phyloP scores from a whole-genome alignment of 2,329 filamentous ascomycete genomes.

The Podosphaera fusca region DNA sequence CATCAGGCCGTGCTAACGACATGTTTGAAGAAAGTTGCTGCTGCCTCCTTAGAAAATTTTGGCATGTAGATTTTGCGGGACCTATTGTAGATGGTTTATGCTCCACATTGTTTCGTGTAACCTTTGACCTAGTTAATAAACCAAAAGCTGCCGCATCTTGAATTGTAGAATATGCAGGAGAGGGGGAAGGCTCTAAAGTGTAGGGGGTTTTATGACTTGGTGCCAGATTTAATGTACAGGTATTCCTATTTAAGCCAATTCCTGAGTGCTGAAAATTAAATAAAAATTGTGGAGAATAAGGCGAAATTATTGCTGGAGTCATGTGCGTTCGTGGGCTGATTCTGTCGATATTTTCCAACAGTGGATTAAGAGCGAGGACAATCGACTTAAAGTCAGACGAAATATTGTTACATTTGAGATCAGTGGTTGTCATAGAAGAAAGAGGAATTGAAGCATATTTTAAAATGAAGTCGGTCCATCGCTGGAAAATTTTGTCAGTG shows the following conservation, averaged over 20 bases:
- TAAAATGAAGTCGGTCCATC: slow-evolving; percentile 82
- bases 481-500: slow-evolving; percentile 65
- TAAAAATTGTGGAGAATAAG: background rate
- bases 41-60: slow-evolving; percentile 33
- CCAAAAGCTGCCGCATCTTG: slow-evolving; percentile 29
- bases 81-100: slow-evolving; percentile 37
- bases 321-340: slow-evolving; percentile 18
- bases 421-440: slow-evolving; percentile 24
- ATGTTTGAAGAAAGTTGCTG: slow-evolving; percentile 29
- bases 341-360: slow-evolving; percentile 33
- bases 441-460: slow-evolving; percentile 44
- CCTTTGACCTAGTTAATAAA: slow-evolving; percentile 32
- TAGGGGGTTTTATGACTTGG: slow-evolving; percentile 21
- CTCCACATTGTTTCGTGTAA: slow-evolving; percentile 31
- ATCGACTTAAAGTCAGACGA: slow-evolving; percentile 31
- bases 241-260: slow-evolving; percentile 17
- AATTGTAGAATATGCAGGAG: slow-evolving; percentile 21
- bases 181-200: slow-evolving; percentile 27
- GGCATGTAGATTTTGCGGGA: slow-evolving; percentile 26
- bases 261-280: slow-evolving; percentile 17
- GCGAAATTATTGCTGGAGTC: slow-evolving; percentile 8
- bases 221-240: slow-evolving; percentile 18
- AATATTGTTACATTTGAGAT: slow-evolving; percentile 10
- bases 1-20: slow-evolving; percentile 25
- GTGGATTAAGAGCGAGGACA: slow-evolving; percentile 31